Conservation (phyloP, 441 rosid species). For the Biscutella laevigata region DNA sequence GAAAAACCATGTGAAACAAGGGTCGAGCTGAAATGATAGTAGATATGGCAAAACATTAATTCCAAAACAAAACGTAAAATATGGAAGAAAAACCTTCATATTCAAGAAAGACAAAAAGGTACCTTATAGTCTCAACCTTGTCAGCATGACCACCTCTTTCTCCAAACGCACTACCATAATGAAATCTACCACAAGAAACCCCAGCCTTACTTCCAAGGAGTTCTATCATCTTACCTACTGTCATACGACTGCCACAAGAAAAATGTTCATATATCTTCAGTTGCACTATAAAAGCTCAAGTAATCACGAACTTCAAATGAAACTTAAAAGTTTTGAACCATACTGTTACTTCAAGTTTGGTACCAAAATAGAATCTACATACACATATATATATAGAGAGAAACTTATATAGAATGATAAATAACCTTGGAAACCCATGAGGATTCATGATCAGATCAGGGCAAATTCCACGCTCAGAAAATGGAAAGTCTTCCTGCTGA, state of each 20-base stretch:
- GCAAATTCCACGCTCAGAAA: constrained; percentile 94
- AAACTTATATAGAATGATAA: not conserved
- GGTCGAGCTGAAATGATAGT: constrained; percentile 48
- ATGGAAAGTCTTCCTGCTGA: constrained; percentile 95
- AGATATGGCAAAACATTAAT: not conserved
- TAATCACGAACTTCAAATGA: constrained; percentile 1
- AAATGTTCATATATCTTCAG: constrained; percentile 5
- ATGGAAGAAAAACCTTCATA: not conserved
- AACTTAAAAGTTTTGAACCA: not conserved
- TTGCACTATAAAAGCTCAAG: not conserved
- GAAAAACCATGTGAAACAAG: constrained; percentile 72
- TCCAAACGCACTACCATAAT: constrained; percentile 97
- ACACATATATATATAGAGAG: not conserved
- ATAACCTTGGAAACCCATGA: constrained; percentile 97
- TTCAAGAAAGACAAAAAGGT: not conserved
- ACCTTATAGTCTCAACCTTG: constrained; percentile 80
- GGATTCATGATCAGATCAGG: constrained; percentile 98
- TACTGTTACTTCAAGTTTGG: not conserved
- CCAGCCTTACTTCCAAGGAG: constrained; percentile 96
- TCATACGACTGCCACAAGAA: constrained; percentile 72
- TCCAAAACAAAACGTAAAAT: not conserved
- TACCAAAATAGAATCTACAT: not conserved
- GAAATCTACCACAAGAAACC: constrained; percentile 75
- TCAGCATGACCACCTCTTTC: constrained; percentile 95
- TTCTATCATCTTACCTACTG: constrained; percentile 98